A percentile compares a stretch with the other conserved stretches of the same genome.
These are phyloP conservation scores for Claviceps spartinae DNA, from an alignment of 2,329 filamentous ascomycete genomes.

Conservation along the genomic window DNA sequence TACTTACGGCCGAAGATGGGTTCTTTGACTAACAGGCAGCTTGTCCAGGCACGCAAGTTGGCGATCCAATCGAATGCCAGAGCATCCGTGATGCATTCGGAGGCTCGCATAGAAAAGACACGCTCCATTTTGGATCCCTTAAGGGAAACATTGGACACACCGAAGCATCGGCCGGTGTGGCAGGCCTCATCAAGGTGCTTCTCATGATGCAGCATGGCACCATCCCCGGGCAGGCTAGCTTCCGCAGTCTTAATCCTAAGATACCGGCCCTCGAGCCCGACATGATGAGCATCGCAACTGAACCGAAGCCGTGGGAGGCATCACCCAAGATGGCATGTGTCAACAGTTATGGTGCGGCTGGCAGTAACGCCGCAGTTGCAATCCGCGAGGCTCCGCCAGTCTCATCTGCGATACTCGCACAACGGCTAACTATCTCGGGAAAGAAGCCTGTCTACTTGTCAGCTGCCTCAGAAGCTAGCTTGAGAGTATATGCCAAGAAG, in stretches of 20 bases:
- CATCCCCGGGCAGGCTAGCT: constrained; percentile 20
- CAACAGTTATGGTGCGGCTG: constrained; percentile 24
- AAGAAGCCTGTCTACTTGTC: neutral
- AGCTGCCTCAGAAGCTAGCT: neutral
- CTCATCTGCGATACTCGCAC: neutral
- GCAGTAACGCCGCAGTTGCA: constrained; percentile 18
- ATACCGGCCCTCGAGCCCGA: constrained; percentile 17
- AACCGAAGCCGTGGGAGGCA: constrained; percentile 7
- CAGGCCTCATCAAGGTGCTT: constrained; percentile 18
- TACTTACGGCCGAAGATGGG: neutral
- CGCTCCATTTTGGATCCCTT: constrained; percentile 21
- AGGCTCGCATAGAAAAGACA: constrained; percentile 3
- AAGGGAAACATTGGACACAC: constrained; percentile 53
- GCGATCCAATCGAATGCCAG: constrained; percentile 69
- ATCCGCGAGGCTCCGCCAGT: constrained; percentile 9
- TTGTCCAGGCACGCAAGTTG: constrained; percentile 49
- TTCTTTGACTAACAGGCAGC: neutral
- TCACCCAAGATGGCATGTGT: constrained; percentile 15
- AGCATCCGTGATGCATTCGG: constrained; percentile 39
- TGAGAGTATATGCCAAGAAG: neutral
- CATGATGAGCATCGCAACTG: constrained; percentile 22
- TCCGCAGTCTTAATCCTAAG: constrained; percentile 15
- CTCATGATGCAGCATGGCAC: constrained; percentile 16
- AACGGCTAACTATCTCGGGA: neutral
- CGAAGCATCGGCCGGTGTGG: constrained; percentile 24